Conservation (phyloP, 23 red algal genomes). For the Gracilaria caudata region DNA sequence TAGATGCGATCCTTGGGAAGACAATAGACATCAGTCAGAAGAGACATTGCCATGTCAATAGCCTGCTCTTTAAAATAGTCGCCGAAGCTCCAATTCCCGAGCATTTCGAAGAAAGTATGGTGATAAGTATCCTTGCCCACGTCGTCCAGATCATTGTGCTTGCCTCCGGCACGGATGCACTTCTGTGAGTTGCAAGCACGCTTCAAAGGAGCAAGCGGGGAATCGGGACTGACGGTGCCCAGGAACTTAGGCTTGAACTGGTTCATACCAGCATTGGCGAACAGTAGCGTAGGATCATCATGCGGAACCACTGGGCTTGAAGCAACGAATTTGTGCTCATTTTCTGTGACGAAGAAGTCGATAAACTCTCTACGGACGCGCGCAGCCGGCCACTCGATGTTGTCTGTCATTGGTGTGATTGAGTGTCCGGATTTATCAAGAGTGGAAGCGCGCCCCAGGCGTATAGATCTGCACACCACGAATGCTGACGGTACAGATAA, state of each 20-base stretch:
- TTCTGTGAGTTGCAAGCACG: constrained; percentile 97
- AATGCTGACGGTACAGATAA: background rate
- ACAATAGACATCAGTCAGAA: constrained; percentile 72
- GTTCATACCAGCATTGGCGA: constrained; percentile 99
- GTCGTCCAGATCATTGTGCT: constrained; percentile 99
- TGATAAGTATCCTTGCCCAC: constrained; percentile 99
- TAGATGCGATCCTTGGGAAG: constrained; percentile 82
- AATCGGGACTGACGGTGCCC: constrained; percentile 80
- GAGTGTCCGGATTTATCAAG: background rate
- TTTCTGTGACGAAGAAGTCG: constrained; percentile 73
- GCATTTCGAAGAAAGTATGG: constrained; percentile 99
- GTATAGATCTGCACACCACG: background rate
- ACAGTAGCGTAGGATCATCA: constrained; percentile 97
- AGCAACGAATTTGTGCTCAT: constrained; percentile 73
- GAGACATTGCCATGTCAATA: constrained; percentile 81
- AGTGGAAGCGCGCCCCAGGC: background rate
- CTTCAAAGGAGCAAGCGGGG: constrained; percentile 70
- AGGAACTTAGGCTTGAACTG: constrained; percentile 99
- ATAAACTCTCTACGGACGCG: constrained; percentile 83
- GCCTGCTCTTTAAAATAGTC: constrained; percentile 97
- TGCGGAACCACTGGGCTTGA: constrained; percentile 91
- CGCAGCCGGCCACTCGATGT: constrained; percentile 63
- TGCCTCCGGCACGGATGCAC: constrained; percentile 98
- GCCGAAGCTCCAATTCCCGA: constrained; percentile 99
- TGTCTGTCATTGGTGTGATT: background rate